Base-by-base conservation (phyloP, 352 stramenopile genomes). In the Bremia lactucae region DNA sequence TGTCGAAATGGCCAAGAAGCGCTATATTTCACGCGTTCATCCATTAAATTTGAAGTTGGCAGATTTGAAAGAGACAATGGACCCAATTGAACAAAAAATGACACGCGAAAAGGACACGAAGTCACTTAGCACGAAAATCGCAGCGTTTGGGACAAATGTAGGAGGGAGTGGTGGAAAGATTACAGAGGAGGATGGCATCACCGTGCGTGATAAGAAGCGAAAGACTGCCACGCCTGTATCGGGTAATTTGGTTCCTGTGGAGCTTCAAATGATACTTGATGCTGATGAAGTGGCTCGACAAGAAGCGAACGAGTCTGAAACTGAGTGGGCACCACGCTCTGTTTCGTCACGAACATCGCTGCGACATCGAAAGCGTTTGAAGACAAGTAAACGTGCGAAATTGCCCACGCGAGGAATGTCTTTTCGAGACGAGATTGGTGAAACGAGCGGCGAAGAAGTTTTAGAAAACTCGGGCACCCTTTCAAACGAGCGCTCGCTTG, bases 1-100 rank as follows among this genome's bases (percentile, higher is more conserved):
- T 49, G 68, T 91, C 20, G 72, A 93, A 31, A 91, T 94, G 81
- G 79, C 79, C 49, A 94, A 94, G 58, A 86, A 86, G 54, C 70
- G 81, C 36, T 91, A 87, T 62, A 84, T 94, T 40, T 73, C 74
- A 20, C 74, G 81, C 8, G 81, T 94, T 29, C 79, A 94, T 41
- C 81, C 81, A 31, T 47, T 94, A 9, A 75, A 91, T 39, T 59
- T 94, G 39, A 87, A 77, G 43, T 46, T 85, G 21, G 67, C 60
- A 0, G 68, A 85, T 40, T 54, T 59, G 0, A 68, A 87, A 31
- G 69, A 74, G 31, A 49, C 55, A n/a, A n/a, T n/a, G n/a, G n/a
- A n/a, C n/a, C 66, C 65, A 2, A 74, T 84, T 5, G 78, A 84
- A 31, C 69, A 53, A 15, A 80, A 61, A 41, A 86, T 84, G 56